Evolutionary conservation across 805 yeast genomes (phyloP), one percentile per base, ranked within the genome.

Genomic region (Ogataea pignaliae): DNA sequence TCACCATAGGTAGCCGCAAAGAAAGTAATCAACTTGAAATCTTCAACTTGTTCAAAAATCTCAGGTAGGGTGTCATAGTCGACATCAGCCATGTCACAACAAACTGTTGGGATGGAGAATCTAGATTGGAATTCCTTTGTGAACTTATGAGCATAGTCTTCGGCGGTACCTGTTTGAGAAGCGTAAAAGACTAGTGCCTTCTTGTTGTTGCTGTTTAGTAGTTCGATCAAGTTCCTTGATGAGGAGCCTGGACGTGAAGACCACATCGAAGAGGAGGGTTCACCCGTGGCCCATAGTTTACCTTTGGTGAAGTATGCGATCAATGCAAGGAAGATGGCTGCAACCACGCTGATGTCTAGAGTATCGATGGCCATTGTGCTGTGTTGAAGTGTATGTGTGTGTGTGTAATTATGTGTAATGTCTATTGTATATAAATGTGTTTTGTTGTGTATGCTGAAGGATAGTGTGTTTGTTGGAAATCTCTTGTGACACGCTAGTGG

Each of bases 151-250:
- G 97, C 95, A 57, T 89, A 91, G 60, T 93, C 99, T 68, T 93
- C 99, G 36, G 98, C 96, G 14, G 99, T 93, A 51, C 99, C 99
- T 5, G 99, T 93, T 68, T 93, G 99, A 12, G 98, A 90, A 14
- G 96, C 98, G 62, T 76, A 93, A 48, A 93, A 76, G 3, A 93
- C 83, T 36, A 89, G 70, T 32, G 86, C 84, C 51, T 85, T 83
- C 67, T 91, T 90, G 48, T 77, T 74, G 56, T 81, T 81, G 33
- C 70, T 69, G 40, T 70, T 69, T 53, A 91, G 63, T 3, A 76
- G 78, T 45, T 77, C 78, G 10, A 75, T 70, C 37, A 85, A 65
- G 60, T 82, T 81, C 58, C 88, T 71, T 13, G 80, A 70, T 15
- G 68, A 68, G 10, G 72, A 69, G 2, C 53, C 61, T n/a, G 65